Conservation (phyloP, 352 stramenopile species). For the Globisporangium uncinulatum region DNA sequence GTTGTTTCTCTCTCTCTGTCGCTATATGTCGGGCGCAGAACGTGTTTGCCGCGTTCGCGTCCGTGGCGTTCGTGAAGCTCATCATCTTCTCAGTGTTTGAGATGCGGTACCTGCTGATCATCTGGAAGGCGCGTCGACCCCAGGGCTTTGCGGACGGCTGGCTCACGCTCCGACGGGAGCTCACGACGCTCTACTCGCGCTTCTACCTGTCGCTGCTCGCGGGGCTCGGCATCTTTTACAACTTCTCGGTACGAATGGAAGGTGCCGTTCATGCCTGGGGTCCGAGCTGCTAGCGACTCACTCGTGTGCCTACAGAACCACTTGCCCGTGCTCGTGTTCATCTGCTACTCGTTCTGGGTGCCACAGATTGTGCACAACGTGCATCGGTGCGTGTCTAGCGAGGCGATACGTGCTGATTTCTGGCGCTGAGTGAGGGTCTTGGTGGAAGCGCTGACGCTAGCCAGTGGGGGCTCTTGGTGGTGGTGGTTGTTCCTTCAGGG, state of each 20-base stretch:
- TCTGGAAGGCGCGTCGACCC: slow-evolving; percentile 92
- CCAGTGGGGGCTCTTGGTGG: neutral
- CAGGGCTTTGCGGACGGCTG: slow-evolving; percentile 84
- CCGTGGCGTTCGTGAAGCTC: slow-evolving; percentile 96
- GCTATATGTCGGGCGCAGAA: slow-evolving; percentile 37
- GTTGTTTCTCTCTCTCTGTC: no score
- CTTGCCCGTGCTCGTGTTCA: slow-evolving; percentile 86
- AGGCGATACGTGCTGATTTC: neutral
- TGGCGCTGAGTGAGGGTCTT: neutral
- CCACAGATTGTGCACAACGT: slow-evolving; percentile 97
- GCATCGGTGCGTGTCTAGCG: slow-evolving; percentile 43
- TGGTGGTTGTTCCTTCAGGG: slow-evolving; percentile 25
- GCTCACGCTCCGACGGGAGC: slow-evolving; percentile 86
- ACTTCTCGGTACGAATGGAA: slow-evolving; percentile 57
- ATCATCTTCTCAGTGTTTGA: slow-evolving; percentile 99
- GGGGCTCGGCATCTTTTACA: slow-evolving; percentile 90
- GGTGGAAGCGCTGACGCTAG: neutral
- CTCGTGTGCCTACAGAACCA: slow-evolving; percentile 44
- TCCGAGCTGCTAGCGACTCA: no score
- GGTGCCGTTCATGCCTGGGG: no score
- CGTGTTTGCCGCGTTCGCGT: slow-evolving; percentile 95
- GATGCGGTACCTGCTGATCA: slow-evolving; percentile 97
- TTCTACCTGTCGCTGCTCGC: slow-evolving; percentile 94
- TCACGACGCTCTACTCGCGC: slow-evolving; percentile 92
- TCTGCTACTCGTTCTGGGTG: slow-evolving; percentile 98